A percentile compares a stretch with the other conserved stretches of the same genome.
phyloP scores from a whole-genome alignment of 805 yeast genomes.

The Teunomyces kruisii region DNA sequence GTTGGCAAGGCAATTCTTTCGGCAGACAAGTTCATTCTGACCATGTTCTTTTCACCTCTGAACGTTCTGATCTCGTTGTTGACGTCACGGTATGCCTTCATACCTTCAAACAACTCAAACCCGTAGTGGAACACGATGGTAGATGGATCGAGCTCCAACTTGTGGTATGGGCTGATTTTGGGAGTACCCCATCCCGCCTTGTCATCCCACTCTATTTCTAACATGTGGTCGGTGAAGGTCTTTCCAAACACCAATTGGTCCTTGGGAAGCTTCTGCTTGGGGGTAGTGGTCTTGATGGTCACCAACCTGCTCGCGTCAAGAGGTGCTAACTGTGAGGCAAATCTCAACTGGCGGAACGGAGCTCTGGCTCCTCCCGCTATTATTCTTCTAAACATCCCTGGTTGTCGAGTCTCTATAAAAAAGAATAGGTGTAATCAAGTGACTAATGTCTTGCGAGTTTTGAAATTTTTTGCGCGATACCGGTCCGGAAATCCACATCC shows the following conservation, averaged over 20 bases:
- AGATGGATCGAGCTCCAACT: conserved; percentile 78
- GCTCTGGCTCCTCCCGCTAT: conserved; percentile 3
- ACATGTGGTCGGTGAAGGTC: conserved; percentile 83
- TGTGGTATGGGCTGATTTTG: conserved; percentile 80
- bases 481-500: not conserved
- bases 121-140: conserved; percentile 92
- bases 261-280: conserved; percentile 36
- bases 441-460: not conserved
- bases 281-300: conserved; percentile 37
- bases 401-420: not conserved
- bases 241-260: conserved; percentile 44
- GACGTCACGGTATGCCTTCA: conserved; percentile 78
- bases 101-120: conserved; percentile 92
- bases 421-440: not conserved
- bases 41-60: conserved; percentile 91
- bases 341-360: conserved; percentile 6
- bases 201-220: conserved; percentile 79
- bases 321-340: conserved; percentile 18
- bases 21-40: conserved; percentile 85
- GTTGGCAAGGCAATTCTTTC: conserved; percentile 86
- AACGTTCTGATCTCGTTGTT: conserved; percentile 65
- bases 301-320: conserved; percentile 40
- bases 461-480: not conserved
- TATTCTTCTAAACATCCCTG: conserved; percentile 5
- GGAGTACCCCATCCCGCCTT: conserved; percentile 88